Percentiles rank a stretch among this genome's conserved stretches.
Evolutionary conservation across 805 yeast genomes (phyloP).

Genomic region (Debaryomyces castellii): DNA sequence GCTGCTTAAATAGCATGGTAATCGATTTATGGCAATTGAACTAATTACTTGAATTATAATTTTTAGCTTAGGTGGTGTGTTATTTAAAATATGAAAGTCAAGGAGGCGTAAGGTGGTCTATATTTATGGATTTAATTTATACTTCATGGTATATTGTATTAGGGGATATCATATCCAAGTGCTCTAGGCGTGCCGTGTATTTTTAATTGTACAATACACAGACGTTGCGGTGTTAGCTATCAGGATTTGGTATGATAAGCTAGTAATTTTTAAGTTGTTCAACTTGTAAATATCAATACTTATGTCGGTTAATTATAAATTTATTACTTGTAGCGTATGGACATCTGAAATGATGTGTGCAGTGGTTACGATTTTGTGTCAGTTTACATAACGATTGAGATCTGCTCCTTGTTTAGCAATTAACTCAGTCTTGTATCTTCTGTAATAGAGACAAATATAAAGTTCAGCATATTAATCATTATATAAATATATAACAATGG

Average conservation of each 20-base stretch:
- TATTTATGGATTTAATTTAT: background rate
- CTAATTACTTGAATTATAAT: background rate
- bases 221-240: constrained; percentile 64
- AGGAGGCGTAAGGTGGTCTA: background rate
- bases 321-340: background rate
- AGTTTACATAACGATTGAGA: background rate
- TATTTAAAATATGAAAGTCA: background rate
- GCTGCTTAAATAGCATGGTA: constrained; percentile 58
- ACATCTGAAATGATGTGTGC: background rate
- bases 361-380: background rate
- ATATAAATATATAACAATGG: constrained; percentile 10
- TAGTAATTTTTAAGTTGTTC: constrained; percentile 10
- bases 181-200: constrained; percentile 66
- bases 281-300: constrained; percentile 8
- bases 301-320: constrained; percentile 7
- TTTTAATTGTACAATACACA: constrained; percentile 26
- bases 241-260: constrained; percentile 45
- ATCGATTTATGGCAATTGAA: background rate
- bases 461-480: background rate
- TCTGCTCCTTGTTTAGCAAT: constrained; percentile 1
- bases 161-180: constrained; percentile 35
- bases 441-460: background rate
- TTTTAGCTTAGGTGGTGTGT: background rate
- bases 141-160: background rate
- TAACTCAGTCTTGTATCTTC: background rate